phyloP scores from a whole-genome alignment of 2,329 filamentous ascomycete species.

The Exophiala sideris region DNA sequence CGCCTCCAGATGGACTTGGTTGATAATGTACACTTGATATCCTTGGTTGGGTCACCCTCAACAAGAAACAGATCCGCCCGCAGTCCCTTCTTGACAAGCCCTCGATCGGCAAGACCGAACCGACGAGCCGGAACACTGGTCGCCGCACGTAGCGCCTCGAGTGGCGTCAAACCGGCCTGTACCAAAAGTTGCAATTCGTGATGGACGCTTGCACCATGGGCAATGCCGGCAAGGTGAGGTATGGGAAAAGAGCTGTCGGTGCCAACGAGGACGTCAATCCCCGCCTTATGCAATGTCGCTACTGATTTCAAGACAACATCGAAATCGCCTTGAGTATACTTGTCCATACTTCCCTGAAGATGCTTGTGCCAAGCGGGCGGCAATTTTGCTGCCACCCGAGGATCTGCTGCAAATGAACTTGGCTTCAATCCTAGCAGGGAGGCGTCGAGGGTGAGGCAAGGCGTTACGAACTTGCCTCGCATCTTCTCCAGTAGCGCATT shows the following conservation, averaged over 20 bases:
- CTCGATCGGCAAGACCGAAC: neutral
- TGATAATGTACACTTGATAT: neutral
- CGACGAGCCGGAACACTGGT: neutral
- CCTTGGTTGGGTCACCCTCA: neutral
- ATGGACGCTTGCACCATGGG: neutral
- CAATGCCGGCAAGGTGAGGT: neutral
- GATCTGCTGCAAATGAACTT: neutral
- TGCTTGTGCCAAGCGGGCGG: neutral
- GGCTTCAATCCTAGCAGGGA: neutral
- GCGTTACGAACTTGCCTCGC: neutral
- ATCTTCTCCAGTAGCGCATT: neutral
- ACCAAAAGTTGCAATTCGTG: neutral
- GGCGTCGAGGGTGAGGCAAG: neutral
- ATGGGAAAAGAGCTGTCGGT: neutral
- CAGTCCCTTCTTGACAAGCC: neutral
- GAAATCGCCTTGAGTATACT: neutral
- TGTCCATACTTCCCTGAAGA: neutral
- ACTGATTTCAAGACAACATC: neutral
- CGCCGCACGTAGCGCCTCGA: neutral
- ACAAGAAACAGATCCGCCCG: neutral
- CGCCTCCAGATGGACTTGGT: neutral
- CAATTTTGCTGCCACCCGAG: neutral
- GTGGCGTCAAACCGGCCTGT: neutral
- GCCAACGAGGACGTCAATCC: neutral
- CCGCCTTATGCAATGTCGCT: conserved; percentile 35